Percentiles rank a stretch among this genome's conserved stretches.
phyloP scores from a whole-genome alignment of 116 monocot genomes.

The Posidonia oceanica region DNA sequence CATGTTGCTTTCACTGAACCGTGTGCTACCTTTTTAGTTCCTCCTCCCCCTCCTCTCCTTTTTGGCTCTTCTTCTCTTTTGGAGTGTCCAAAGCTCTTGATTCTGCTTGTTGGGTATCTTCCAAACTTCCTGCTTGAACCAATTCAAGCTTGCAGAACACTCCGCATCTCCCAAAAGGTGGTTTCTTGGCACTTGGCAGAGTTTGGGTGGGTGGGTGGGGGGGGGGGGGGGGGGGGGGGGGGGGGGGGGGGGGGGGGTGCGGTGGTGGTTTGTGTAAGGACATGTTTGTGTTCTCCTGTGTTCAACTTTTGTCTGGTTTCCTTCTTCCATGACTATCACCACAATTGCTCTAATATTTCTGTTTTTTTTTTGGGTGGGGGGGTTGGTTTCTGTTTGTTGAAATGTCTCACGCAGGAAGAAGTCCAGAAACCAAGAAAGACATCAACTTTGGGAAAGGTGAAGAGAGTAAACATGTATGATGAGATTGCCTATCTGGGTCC shows the following conservation, averaged over 20 bases:
- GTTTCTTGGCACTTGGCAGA: not conserved
- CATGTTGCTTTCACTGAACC: not conserved
- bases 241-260: no score
- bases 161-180: not conserved
- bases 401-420: not conserved
- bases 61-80: not conserved
- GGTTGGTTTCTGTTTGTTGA: not conserved
- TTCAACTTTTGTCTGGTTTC: not conserved
- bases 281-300: no score
- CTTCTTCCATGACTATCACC: not conserved
- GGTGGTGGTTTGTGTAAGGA: not conserved
- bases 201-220: not conserved
- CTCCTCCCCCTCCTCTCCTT: not conserved
- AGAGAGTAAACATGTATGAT: conserved; percentile 5
- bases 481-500: conserved; percentile 8
- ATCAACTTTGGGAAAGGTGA: not conserved
- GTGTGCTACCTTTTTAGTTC: not conserved
- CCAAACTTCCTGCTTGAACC: not conserved
- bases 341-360: not conserved
- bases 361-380: not conserved
- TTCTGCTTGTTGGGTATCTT: not conserved
- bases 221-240: no score
- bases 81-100: not conserved
- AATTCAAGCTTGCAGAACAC: not conserved
- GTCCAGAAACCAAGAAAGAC: not conserved